A percentile compares a stretch with the other conserved stretches of the same genome.
phyloP scores from a whole-genome alignment of 139 green algal genomes.

The Haematococcus lacustris region DNA sequence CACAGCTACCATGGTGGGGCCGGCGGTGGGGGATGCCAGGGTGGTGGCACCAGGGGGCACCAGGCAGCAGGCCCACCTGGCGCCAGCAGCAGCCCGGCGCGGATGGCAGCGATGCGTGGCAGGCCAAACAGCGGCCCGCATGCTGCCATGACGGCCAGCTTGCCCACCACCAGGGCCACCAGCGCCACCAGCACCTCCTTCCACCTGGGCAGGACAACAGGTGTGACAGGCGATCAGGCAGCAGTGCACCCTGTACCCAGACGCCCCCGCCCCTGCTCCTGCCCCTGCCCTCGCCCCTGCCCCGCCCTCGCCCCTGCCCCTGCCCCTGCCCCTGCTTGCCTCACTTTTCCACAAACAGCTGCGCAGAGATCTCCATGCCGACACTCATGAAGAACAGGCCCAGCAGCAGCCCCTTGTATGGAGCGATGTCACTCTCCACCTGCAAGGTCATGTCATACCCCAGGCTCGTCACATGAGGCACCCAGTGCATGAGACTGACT shows the following conservation, averaged over 20 bases:
- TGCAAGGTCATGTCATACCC: too few relatives aligned
- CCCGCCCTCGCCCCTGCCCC: too few relatives aligned
- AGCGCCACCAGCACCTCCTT: slow-evolving; percentile 70
- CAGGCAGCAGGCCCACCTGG: slow-evolving; percentile 12
- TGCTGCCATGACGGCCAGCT: slow-evolving; percentile 73
- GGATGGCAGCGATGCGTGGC: slow-evolving; percentile 49
- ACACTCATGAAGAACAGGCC: slow-evolving; percentile 99
- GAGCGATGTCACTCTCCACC: slow-evolving; percentile 96
- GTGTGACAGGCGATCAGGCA: too few relatives aligned
- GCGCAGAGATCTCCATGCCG: slow-evolving; percentile 62
- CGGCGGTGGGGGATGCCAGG: too few relatives aligned
- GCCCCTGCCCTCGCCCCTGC: too few relatives aligned
- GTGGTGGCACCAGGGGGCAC: too few relatives aligned
- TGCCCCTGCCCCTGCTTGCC: too few relatives aligned
- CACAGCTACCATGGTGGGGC: too few relatives aligned
- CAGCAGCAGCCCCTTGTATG: slow-evolving; percentile 97
- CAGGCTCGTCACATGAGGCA: background rate
- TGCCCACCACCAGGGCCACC: slow-evolving; percentile 69
- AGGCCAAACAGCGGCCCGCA: slow-evolving; percentile 83
- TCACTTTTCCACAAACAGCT: slow-evolving; percentile 34
- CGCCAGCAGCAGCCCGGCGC: slow-evolving; percentile 37
- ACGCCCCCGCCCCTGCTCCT: too few relatives aligned
- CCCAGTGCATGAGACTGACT: too few relatives aligned
- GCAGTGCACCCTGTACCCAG: too few relatives aligned
- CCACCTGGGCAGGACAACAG: too few relatives aligned